Percentiles rank a stretch among this genome's conserved stretches.
These are phyloP conservation scores for Sphagnurus paluster DNA, from an alignment of 1,284 basidiomycete species.

Conservation along the genomic window DNA sequence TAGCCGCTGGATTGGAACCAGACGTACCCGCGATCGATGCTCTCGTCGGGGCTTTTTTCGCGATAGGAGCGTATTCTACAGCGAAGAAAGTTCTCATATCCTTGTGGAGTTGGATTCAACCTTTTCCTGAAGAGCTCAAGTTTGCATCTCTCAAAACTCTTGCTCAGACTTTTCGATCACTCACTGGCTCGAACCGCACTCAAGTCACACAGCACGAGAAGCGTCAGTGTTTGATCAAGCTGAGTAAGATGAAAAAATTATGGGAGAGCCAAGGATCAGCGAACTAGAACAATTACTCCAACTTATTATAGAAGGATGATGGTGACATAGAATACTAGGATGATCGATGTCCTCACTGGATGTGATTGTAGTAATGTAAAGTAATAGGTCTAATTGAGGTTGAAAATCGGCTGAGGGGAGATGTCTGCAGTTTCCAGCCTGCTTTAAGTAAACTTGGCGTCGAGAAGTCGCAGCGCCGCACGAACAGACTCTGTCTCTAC, in stretches of 20 bases:
- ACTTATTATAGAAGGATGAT: background rate
- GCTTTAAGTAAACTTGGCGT: slow-evolving; percentile 58
- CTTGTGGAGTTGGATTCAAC: slow-evolving; percentile 65
- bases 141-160: slow-evolving; percentile 44
- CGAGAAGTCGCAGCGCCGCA: slow-evolving; percentile 77
- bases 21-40: slow-evolving; percentile 70
- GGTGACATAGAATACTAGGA: slow-evolving; percentile 5
- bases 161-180: slow-evolving; percentile 41
- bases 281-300: background rate
- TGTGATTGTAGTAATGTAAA: slow-evolving; percentile 2
- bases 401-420: slow-evolving; percentile 5
- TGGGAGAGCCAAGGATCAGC: slow-evolving; percentile 20
- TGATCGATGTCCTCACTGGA: background rate
- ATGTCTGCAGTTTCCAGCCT: background rate
- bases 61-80: slow-evolving; percentile 46
- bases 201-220: slow-evolving; percentile 24
- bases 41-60: slow-evolving; percentile 64
- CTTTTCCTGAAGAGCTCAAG: slow-evolving; percentile 51
- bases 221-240: slow-evolving; percentile 26
- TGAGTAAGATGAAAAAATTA: slow-evolving; percentile 21
- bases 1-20: slow-evolving; percentile 57
- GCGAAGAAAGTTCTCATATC: slow-evolving; percentile 55
- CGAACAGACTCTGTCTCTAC: slow-evolving; percentile 78
- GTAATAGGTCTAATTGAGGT: slow-evolving; percentile 2
- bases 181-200: slow-evolving; percentile 27